Evolutionary conservation across 768 basidiomycete genomes (phyloP).

Genomic region (Cystofilobasidium macerans): DNA sequence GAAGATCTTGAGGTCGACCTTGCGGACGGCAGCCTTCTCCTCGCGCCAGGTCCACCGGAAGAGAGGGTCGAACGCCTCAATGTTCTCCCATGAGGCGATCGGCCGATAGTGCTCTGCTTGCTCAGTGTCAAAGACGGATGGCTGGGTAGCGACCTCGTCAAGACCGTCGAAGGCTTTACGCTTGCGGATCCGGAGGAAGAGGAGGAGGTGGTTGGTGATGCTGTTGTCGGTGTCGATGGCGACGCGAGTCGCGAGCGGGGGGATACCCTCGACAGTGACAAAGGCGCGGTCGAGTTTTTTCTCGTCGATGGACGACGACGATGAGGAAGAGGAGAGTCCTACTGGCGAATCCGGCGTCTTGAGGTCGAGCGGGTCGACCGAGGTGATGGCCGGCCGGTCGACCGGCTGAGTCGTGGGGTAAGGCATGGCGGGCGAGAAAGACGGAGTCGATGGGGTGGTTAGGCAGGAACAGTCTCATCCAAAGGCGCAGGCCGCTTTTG

Average conservation of each 20-base stretch:
- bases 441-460: no score
- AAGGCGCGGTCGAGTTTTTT: not conserved
- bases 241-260: not conserved
- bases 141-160: slow-evolving; percentile 32
- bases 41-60: slow-evolving; percentile 65
- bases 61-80: slow-evolving; percentile 53
- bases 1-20: slow-evolving; percentile 54
- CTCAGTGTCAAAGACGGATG: slow-evolving; percentile 31
- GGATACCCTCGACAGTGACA: not conserved
- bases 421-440: no score
- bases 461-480: no score
- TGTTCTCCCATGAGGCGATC: slow-evolving; percentile 37
- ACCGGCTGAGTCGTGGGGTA: no score
- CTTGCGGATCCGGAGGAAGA: not conserved
- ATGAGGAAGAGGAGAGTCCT: not conserved
- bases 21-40: slow-evolving; percentile 48
- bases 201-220: not conserved
- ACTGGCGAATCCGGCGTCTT: not conserved
- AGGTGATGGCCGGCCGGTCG: no score
- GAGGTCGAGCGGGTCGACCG: not conserved
- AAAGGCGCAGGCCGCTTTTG: no score
- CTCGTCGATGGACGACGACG: not conserved
- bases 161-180: not conserved
- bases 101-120: slow-evolving; percentile 29
- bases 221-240: not conserved